Evolutionary conservation across 2,329 filamentous ascomycete species (phyloP).

Genomic region (Tolypocladium cylindrosporum): DNA sequence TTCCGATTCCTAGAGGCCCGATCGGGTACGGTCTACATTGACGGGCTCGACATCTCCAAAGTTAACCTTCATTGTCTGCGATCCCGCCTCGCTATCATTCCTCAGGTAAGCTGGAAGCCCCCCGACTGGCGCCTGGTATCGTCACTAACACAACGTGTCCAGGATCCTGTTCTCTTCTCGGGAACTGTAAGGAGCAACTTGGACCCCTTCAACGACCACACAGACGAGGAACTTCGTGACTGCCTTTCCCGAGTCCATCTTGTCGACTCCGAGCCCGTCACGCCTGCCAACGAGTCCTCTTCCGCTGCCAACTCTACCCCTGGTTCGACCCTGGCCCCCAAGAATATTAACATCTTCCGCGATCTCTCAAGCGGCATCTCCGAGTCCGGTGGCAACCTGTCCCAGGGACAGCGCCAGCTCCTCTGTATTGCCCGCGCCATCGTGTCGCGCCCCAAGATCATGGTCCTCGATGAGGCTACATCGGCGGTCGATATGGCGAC

Average conservation of each 20-base stretch:
- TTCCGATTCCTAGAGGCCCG: constrained; percentile 68
- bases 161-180: constrained; percentile 74
- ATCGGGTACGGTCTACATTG: constrained; percentile 57
- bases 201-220: constrained; percentile 64
- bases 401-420: constrained; percentile 67
- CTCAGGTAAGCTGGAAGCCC: constrained; percentile 32
- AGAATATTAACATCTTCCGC: constrained; percentile 57
- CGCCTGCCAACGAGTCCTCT: constrained; percentile 27
- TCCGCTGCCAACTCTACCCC: constrained; percentile 22
- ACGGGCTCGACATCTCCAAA: constrained; percentile 65
- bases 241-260: constrained; percentile 63
- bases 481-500: constrained; percentile 71
- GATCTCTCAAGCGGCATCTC: constrained; percentile 54
- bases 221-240: constrained; percentile 58
- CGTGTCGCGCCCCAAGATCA: constrained; percentile 61
- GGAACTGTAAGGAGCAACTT: constrained; percentile 69
- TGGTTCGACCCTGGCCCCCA: constrained; percentile 20
- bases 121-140: no score
- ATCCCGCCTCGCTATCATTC: constrained; percentile 70
- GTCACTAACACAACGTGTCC: background rate
- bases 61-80: constrained; percentile 61
- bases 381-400: constrained; percentile 65
- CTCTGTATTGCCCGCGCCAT: constrained; percentile 67
- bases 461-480: constrained; percentile 74
- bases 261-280: constrained; percentile 30